A percentile compares a stretch with the other conserved stretches of the same genome.
Conservation (phyloP, 139 green algal species). For the Chlamydomonas applanata region DNA sequence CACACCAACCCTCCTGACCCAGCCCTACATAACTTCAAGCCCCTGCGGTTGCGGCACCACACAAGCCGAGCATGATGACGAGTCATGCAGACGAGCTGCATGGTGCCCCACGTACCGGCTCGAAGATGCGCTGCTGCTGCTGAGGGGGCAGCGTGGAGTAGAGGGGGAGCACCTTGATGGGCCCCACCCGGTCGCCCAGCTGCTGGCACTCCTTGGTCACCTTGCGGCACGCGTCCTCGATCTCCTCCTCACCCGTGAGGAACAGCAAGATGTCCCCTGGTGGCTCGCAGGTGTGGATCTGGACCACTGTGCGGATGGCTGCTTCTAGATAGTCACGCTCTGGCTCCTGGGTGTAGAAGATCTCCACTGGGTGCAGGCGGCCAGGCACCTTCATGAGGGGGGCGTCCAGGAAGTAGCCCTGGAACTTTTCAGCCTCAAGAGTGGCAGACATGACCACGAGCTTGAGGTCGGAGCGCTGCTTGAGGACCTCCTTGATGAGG, state of each 20-base stretch:
- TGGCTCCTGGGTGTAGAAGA: slow-evolving; percentile 99
- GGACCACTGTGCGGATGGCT: slow-evolving; percentile 94
- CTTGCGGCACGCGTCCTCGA: slow-evolving; percentile 97
- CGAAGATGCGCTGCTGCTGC: slow-evolving; percentile 97
- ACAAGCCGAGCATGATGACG: too few relatives aligned
- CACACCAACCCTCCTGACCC: too few relatives aligned
- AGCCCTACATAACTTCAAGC: too few relatives aligned
- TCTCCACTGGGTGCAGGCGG: slow-evolving; percentile 95
- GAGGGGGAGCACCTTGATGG: slow-evolving; percentile 92
- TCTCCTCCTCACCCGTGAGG: slow-evolving; percentile 99
- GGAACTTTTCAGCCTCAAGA: slow-evolving; percentile 99
- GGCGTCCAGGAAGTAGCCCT: slow-evolving; percentile 93
- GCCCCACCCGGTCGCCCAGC: slow-evolving; percentile 65
- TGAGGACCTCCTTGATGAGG: slow-evolving; percentile 93
- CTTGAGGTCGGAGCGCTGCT: slow-evolving; percentile 90
- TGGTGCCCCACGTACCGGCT: slow-evolving; percentile 61
- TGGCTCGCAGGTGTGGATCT: slow-evolving; percentile 89
- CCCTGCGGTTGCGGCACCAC: too few relatives aligned
- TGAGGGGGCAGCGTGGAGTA: slow-evolving; percentile 96
- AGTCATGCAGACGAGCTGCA: too few relatives aligned
- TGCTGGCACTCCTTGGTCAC: slow-evolving; percentile 75
- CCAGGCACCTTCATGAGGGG: slow-evolving; percentile 98
- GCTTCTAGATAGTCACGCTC: slow-evolving; percentile 98
- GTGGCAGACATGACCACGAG: slow-evolving; percentile 99
- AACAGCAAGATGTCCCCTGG: slow-evolving; percentile 96